phyloP scores from a whole-genome alignment of 352 stramenopile species.

The Hyaloperonospora brassicae region DNA sequence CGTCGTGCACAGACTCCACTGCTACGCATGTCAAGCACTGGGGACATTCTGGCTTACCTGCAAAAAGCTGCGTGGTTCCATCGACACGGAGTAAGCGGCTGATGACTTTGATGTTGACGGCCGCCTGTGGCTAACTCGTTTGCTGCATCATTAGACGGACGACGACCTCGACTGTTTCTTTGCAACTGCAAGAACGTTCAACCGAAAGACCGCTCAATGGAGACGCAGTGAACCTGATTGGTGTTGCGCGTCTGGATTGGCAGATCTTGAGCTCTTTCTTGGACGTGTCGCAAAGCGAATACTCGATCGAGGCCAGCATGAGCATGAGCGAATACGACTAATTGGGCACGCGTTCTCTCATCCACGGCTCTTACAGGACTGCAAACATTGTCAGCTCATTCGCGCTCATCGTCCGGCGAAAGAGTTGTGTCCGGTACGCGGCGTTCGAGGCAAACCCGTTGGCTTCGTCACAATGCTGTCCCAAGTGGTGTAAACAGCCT shows the following conservation, averaged over 20 bases:
- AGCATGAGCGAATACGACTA: conserved; percentile 35
- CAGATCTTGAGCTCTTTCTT: conserved; percentile 39
- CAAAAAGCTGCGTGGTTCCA: conserved; percentile 31
- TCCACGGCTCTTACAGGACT: too few species aligned
- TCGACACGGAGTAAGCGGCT: conserved; percentile 24
- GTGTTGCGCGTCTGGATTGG: neutral
- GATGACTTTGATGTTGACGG: too few species aligned
- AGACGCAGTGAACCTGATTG: neutral
- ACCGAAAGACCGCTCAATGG: conserved; percentile 14
- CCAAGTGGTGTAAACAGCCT: too few species aligned
- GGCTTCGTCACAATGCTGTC: too few species aligned
- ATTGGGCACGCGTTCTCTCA: conserved; percentile 1
- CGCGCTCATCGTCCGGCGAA: too few species aligned
- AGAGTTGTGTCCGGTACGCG: too few species aligned
- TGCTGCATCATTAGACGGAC: conserved; percentile 22
- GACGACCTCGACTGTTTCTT: conserved; percentile 33
- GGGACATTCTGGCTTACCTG: conserved; percentile 29
- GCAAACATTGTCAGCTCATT: too few species aligned
- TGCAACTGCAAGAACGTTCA: conserved; percentile 25
- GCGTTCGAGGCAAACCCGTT: too few species aligned
- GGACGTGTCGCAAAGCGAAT: conserved; percentile 33
- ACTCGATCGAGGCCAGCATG: conserved; percentile 41
- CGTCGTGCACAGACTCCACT: conserved; percentile 12
- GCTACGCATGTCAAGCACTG: conserved; percentile 15
- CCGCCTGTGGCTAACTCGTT: neutral